Evolutionary conservation across 805 yeast genomes (phyloP), one percentile per base, ranked within the genome.

Genomic region (Pichia occidentalis): DNA sequence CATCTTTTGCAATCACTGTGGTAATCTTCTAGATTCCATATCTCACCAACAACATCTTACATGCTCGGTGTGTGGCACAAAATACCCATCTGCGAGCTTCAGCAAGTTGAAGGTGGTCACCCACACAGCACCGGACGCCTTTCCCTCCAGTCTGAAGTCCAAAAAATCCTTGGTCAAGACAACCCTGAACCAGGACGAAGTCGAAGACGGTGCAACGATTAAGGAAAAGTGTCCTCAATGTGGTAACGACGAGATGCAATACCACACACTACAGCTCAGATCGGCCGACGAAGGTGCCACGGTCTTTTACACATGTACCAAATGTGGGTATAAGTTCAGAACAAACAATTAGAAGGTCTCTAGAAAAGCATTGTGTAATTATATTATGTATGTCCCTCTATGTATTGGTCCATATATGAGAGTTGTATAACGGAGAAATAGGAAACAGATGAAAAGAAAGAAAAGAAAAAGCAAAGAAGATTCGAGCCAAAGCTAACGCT

Each of bases 201-300:
- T 85, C 32, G 95, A 80, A 43, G 97, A 87, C 44, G 98, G 97
- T 46, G 98, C 98, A 27, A 83, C 94, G 10, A 92, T 92, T 60
- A 84, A 88, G 60, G 99, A 92, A 61, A 88, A 84, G 57, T 92
- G 99, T 70, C 97, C 97, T n/a, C 78, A 88, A 62, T 92, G 98
- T 75, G 96, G 95, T 34, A 75, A 88, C 63, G 97, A 92, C 56
- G 97, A 92, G 63, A 94, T 94, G 98, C 88, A 80, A 59, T 92
- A 90, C 60, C 97, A 92, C 57, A 92, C 98, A 4, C 68, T 92
- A 50, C 99, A 92, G 64, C 72, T 92, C 52, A 79, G 99, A 65
- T 84, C 95, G 38, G 99, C 98, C 1, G 99, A 92, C 71, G 99
- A 92, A 72, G 99, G 98, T 72, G 95, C 98, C 21, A 92, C 99